A percentile compares a stretch with the other conserved stretches of the same genome.
Conservation (phyloP, 768 basidiomycete genomes). For the Phanerochaete carnosa region DNA sequence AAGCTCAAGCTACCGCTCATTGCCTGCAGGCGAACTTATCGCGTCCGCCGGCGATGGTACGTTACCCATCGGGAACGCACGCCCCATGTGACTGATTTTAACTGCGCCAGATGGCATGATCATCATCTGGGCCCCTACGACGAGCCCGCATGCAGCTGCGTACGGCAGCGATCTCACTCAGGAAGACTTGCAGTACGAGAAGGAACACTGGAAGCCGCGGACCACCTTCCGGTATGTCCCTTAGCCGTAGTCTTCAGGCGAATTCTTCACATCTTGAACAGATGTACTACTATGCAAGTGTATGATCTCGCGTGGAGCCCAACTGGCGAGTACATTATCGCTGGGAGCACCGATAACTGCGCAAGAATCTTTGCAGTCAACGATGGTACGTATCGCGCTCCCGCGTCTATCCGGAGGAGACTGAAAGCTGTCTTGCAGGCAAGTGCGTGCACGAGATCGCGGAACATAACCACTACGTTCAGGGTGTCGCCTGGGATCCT, state of each 20-base stretch:
- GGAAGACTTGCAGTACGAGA: constrained; percentile 85
- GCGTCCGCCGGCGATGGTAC: constrained; percentile 97
- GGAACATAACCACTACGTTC: constrained; percentile 95
- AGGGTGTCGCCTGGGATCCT: constrained; percentile 99
- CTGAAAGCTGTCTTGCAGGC: constrained; percentile 42
- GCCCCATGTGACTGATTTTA: constrained; percentile 5
- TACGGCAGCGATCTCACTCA: constrained; percentile 81
- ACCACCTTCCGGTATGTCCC: constrained; percentile 71
- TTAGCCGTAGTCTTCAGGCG: neutral
- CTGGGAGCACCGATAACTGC: constrained; percentile 96
- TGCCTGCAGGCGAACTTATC: constrained; percentile 72
- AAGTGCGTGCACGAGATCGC: constrained; percentile 87
- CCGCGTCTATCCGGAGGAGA: neutral
- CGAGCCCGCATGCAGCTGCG: constrained; percentile 61
- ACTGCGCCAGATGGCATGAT: constrained; percentile 83
- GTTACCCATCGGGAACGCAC: constrained; percentile 23
- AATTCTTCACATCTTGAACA: constrained; percentile 27
- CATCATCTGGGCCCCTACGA: constrained; percentile 89
- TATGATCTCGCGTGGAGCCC: constrained; percentile 99
- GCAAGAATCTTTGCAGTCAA: constrained; percentile 76
- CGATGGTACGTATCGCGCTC: constrained; percentile 51
- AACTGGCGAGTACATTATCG: constrained; percentile 87
- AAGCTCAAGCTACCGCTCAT: neutral
- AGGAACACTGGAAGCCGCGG: constrained; percentile 92
- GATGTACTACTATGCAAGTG: constrained; percentile 92